A percentile compares a stretch with the other conserved stretches of the same genome.
These are phyloP conservation scores for Russula vinacea DNA, from an alignment of 768 basidiomycete genomes.

Conservation along the genomic window DNA sequence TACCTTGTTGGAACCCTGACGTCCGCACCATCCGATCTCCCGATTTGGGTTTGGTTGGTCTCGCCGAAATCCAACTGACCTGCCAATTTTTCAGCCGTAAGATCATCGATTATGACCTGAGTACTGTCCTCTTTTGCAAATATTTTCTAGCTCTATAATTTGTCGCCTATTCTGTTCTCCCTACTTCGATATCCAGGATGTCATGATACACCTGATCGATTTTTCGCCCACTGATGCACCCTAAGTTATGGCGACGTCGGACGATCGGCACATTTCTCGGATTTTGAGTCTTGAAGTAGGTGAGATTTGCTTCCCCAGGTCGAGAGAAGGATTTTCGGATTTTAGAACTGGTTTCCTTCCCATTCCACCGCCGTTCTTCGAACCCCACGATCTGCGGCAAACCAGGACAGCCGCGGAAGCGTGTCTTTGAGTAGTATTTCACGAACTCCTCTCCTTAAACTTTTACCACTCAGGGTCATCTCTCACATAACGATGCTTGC, in stretches of 20 bases:
- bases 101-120: too few relatives aligned
- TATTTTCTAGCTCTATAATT: too few relatives aligned
- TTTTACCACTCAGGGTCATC: slow-evolving; percentile 33
- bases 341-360: neutral
- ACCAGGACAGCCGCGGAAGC: neutral
- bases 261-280: neutral
- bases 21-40: too few relatives aligned
- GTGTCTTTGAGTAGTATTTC: neutral
- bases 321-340: slow-evolving; percentile 28
- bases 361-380: neutral
- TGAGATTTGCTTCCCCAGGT: neutral
- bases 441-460: neutral
- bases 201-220: neutral
- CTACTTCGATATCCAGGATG: too few relatives aligned
- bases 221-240: neutral
- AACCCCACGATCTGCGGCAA: neutral
- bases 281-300: neutral
- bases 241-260: neutral
- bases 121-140: too few relatives aligned
- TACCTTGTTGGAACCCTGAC: too few relatives aligned
- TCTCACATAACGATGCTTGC: slow-evolving; percentile 55
- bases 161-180: too few relatives aligned
- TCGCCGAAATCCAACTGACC: too few relatives aligned
- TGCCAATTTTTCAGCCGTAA: too few relatives aligned
- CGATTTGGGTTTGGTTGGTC: too few relatives aligned